Percentiles rank a stretch among this genome's conserved stretches.
Evolutionary conservation across 2,329 filamentous ascomycete species (phyloP).

Genomic region (Chalaropsis thielavioides): DNA sequence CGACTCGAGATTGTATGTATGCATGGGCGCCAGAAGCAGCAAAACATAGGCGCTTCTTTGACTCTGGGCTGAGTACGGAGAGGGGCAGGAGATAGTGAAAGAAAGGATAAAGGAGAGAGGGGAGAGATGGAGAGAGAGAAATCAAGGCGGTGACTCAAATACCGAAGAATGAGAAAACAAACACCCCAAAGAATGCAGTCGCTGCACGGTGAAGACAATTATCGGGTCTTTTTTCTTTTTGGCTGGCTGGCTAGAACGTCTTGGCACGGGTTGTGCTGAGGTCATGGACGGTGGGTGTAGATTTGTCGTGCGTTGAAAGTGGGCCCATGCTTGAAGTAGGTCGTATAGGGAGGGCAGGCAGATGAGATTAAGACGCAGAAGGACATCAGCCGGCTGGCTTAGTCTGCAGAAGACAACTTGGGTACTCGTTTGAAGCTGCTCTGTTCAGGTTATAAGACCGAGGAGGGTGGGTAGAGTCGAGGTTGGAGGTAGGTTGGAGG

Average conservation of each 20-base stretch:
- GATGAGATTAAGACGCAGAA: too few species aligned
- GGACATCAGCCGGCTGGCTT: background rate
- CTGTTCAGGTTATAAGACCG: background rate
- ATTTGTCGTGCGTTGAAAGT: constrained; percentile 1
- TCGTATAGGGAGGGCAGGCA: background rate
- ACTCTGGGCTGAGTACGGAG: background rate
- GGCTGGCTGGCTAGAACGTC: background rate
- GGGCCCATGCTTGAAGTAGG: background rate
- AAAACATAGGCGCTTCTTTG: background rate
- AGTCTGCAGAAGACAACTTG: background rate
- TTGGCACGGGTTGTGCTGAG: background rate
- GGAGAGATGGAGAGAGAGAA: background rate
- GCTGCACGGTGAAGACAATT: background rate
- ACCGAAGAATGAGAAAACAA: background rate
- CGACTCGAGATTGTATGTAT: background rate
- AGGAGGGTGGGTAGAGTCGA: too few species aligned
- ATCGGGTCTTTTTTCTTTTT: background rate
- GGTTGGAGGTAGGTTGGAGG: background rate
- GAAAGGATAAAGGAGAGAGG: too few species aligned
- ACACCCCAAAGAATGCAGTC: background rate
- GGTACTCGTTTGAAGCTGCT: too few species aligned
- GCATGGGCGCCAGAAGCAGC: background rate
- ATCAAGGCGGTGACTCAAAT: constrained; percentile 2
- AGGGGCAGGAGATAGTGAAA: background rate
- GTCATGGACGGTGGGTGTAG: background rate